Conservation (phyloP, 225 moss, liverwort and hornwort genomes). For the Pseudisothecium myosuroides region DNA sequence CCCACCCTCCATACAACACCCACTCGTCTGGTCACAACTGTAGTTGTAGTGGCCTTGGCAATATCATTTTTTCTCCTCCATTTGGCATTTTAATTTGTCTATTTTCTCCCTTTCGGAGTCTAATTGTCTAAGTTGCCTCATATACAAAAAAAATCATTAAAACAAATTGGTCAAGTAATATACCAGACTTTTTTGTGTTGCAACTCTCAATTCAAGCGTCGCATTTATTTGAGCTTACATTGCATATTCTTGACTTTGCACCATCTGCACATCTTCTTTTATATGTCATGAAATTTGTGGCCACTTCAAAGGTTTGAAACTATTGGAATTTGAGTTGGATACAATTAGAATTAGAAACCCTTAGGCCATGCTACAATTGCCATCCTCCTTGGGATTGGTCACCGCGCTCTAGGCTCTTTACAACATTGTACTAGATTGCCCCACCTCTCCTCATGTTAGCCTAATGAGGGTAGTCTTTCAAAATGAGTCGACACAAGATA, state of each 20-base stretch:
- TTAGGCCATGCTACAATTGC: rapidly evolving
- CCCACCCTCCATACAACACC: no score
- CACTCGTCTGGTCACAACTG: no score
- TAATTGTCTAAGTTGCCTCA: background rate
- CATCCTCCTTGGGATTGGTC: rapidly evolving
- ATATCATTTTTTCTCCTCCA: background rate
- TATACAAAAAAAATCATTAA: background rate
- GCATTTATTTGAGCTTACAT: background rate
- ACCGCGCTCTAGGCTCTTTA: background rate
- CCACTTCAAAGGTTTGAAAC: background rate
- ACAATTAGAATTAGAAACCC: rapidly evolving
- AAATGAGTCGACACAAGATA: background rate
- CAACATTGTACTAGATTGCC: rapidly evolving
- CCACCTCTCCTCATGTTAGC: background rate
- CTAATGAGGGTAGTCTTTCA: background rate
- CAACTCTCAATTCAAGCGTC: rapidly evolving
- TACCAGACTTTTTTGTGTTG: rapidly evolving
- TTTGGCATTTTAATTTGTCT: background rate
- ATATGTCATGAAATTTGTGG: background rate
- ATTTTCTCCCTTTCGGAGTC: background rate
- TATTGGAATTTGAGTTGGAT: rapidly evolving
- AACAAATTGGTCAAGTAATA: background rate
- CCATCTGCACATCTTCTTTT: background rate
- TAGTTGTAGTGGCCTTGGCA: rapidly evolving
- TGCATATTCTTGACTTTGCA: background rate